A percentile compares a stretch with the other conserved stretches of the same genome.
These are phyloP conservation scores for Lachancea sp. DNA, from an alignment of 805 yeast species.

Conservation along the genomic window DNA sequence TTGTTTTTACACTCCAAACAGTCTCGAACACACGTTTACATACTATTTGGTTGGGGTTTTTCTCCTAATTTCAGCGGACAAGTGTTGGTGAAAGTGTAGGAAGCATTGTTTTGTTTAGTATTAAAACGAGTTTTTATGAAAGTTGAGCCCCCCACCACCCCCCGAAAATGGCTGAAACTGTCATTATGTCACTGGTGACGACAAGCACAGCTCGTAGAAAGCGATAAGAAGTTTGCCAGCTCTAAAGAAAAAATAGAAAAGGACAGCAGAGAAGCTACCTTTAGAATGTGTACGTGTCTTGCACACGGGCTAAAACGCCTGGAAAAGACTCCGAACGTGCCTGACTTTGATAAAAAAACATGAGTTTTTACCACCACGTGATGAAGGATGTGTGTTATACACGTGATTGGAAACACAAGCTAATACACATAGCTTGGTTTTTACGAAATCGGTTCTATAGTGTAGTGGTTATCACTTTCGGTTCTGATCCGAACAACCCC, in stretches of 20 bases:
- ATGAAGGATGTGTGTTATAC: too few relatives aligned
- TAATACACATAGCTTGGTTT: too few relatives aligned
- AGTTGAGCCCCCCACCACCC: not conserved
- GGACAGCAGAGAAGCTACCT: too few relatives aligned
- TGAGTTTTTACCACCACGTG: too few relatives aligned
- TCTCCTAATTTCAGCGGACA: not conserved
- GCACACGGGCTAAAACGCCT: too few relatives aligned
- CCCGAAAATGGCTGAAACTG: not conserved
- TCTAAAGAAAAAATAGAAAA: too few relatives aligned
- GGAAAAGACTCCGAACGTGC: too few relatives aligned
- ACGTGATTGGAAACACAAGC: too few relatives aligned
- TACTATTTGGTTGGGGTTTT: slow-evolving; percentile 5
- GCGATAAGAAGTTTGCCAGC: too few relatives aligned
- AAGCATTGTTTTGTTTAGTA: not conserved
- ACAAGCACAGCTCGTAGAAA: too few relatives aligned
- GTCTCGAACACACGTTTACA: not conserved
- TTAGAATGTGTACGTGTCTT: too few relatives aligned
- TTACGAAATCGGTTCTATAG: slow-evolving; percentile 48
- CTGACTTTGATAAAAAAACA: too few relatives aligned
- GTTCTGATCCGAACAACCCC: slow-evolving; percentile 67
- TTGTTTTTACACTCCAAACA: not conserved
- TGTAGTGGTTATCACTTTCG: slow-evolving; percentile 58
- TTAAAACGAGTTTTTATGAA: slow-evolving; percentile 1
- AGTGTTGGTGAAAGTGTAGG: not conserved
- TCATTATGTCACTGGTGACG: not conserved